phyloP scores from a whole-genome alignment of 208 protist species.

The Willaertia magna region DNA sequence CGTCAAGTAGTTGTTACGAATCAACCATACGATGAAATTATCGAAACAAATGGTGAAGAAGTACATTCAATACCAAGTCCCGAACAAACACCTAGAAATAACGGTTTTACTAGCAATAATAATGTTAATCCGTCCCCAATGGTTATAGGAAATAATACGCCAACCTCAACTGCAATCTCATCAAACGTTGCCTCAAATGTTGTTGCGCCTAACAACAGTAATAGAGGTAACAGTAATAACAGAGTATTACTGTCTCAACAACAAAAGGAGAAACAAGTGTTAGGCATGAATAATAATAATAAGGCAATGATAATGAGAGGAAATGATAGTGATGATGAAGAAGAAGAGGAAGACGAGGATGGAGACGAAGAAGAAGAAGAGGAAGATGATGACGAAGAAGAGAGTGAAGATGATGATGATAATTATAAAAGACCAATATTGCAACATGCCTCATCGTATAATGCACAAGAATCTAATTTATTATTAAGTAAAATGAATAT shows the following conservation, averaged over 20 bases:
- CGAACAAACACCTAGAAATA: neutral
- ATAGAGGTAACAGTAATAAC: too few species aligned
- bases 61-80: neutral
- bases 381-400: neutral
- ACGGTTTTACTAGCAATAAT: too few species aligned
- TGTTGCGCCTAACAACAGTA: neutral
- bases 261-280: neutral
- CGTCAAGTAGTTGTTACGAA: neutral
- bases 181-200: neutral
- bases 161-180: neutral
- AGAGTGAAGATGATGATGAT: neutral
- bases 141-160: neutral
- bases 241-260: too few species aligned
- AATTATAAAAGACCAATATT: neutral
- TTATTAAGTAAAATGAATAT: slow-evolving; percentile 19
- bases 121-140: too few species aligned
- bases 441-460: neutral
- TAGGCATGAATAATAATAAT: too few species aligned
- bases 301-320: too few species aligned
- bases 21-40: neutral
- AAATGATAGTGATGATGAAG: too few species aligned
- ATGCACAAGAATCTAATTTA: neutral
- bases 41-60: neutral
- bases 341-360: neutral
- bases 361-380: neutral